Evolutionary conservation across 345 rosid species (phyloP).

Genomic region (Hevea brasiliensis): DNA sequence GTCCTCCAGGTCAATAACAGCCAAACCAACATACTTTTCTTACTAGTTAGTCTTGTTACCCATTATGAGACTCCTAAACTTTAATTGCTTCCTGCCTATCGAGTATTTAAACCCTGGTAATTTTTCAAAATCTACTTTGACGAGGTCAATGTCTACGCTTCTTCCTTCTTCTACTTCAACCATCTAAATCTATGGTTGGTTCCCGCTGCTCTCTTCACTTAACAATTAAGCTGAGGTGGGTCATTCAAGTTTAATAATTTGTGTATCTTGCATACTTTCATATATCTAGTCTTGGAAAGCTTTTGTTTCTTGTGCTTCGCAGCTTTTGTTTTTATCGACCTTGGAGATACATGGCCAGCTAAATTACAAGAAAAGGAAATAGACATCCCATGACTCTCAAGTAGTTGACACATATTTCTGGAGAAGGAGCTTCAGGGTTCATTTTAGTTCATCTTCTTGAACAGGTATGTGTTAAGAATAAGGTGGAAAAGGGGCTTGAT

Average conservation of each 20-base stretch:
- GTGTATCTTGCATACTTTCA: not conserved
- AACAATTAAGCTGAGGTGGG: constrained; percentile 17
- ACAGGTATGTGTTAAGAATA: constrained; percentile 27
- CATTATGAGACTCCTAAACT: constrained; percentile 11
- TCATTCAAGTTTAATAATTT: too few relatives aligned
- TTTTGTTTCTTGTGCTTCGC: too few relatives aligned
- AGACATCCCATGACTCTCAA: not conserved
- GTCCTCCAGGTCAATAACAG: constrained; percentile 26
- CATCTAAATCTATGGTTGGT: not conserved
- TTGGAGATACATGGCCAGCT: not conserved
- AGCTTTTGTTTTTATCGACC: not conserved
- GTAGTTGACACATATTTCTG: not conserved
- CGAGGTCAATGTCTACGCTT: constrained; percentile 12
- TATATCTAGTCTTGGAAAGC: too few relatives aligned
- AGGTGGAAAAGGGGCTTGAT: not conserved
- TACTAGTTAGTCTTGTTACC: constrained; percentile 21
- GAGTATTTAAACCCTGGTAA: constrained; percentile 24
- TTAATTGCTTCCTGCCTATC: constrained; percentile 8
- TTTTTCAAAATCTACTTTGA: constrained; percentile 13
- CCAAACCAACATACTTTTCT: constrained; percentile 29
- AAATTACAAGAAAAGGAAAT: not conserved
- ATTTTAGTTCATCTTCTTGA: constrained; percentile 15
- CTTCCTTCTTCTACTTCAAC: not conserved
- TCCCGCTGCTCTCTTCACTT: too few relatives aligned
- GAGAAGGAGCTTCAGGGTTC: not conserved